Conservation (phyloP, 2,329 filamentous ascomycete species). For the Aschersonia sp. region DNA sequence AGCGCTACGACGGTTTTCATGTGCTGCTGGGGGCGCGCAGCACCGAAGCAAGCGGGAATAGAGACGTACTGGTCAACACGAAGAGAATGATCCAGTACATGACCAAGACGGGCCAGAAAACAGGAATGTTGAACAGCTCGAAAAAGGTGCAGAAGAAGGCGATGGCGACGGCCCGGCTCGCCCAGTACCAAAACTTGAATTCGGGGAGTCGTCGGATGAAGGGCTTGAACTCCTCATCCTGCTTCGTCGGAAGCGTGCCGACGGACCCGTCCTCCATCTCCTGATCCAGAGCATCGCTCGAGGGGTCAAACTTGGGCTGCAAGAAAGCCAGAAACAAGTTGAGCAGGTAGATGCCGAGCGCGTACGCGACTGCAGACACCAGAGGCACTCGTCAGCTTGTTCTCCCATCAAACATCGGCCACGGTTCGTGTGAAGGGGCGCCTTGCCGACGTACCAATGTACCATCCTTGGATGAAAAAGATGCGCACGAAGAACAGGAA, state of each 20-base stretch:
- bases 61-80: constrained; percentile 72
- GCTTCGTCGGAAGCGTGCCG: constrained; percentile 76
- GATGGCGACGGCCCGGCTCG: constrained; percentile 74
- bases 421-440: no score
- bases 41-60: background rate
- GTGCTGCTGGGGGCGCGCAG: no score
- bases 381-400: no score
- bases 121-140: constrained; percentile 85
- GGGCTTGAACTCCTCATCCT: constrained; percentile 93
- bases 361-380: constrained; percentile 64
- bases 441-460: constrained; percentile 55
- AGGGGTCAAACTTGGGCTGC: constrained; percentile 96
- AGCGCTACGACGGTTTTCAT: no score
- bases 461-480: constrained; percentile 90
- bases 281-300: constrained; percentile 77
- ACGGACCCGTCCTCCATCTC: constrained; percentile 89
- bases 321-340: constrained; percentile 99
- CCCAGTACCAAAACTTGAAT: constrained; percentile 99
- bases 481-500: constrained; percentile 79
- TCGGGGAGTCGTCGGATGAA: constrained; percentile 94
- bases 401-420: no score
- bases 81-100: constrained; percentile 99
- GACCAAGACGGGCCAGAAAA: constrained; percentile 97
- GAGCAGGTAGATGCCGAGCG: constrained; percentile 93
- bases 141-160: constrained; percentile 87